A percentile compares a stretch with the other conserved stretches of the same genome.
Evolutionary conservation across 768 basidiomycete species (phyloP).

Genomic region (Hirschioporus abietinus): DNA sequence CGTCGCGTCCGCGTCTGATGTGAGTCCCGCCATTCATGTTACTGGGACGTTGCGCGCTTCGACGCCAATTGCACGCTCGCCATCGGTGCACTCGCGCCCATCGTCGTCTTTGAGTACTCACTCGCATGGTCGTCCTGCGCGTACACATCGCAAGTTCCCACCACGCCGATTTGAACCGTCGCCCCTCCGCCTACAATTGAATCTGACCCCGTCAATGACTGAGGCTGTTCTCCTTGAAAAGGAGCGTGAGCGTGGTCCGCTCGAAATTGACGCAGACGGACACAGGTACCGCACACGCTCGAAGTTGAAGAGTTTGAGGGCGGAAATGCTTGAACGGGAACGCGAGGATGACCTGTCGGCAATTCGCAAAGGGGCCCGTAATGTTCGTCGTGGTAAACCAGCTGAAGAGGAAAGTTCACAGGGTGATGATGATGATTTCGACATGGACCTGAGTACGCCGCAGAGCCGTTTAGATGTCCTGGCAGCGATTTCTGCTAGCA

Average conservation of each 20-base stretch:
- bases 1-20: background rate
- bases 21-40: background rate
- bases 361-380: background rate
- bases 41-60: background rate
- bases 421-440: slow-evolving; percentile 41
- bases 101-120: background rate
- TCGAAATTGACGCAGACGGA: background rate
- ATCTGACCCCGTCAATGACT: slow-evolving; percentile 60
- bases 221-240: slow-evolving; percentile 70
- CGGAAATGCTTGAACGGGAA: background rate
- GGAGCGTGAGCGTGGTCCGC: slow-evolving; percentile 3
- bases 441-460: background rate
- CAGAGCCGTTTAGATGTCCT: background rate
- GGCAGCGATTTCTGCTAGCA: background rate
- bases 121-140: background rate
- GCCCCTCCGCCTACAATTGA: background rate
- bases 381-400: slow-evolving; percentile 21
- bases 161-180: background rate
- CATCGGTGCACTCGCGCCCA: background rate
- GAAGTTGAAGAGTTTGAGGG: background rate
- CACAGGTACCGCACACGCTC: slow-evolving; percentile 3
- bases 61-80: background rate
- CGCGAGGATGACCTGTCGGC: background rate
- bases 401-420: slow-evolving; percentile 89
- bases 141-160: background rate